Conservation (phyloP, 371 early-diverging fungal genomes). For the Mortierella sp. region DNA sequence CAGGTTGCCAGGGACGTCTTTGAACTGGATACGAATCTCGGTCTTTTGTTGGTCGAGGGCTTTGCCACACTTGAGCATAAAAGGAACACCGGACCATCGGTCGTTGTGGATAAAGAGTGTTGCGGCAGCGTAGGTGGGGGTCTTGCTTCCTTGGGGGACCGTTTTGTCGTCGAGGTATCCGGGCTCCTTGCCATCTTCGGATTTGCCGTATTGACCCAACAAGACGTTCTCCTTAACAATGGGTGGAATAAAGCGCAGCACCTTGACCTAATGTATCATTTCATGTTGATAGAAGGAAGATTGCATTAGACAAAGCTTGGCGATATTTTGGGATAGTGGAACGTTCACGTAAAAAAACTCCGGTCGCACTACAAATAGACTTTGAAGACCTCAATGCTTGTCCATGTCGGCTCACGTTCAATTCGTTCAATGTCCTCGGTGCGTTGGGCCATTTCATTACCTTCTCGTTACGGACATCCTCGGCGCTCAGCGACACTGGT, state of each 20-base stretch:
- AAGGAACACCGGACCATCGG: constrained; percentile 97
- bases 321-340: neutral
- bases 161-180: constrained; percentile 95
- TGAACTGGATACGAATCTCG: constrained; percentile 96
- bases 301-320: neutral
- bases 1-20: constrained; percentile 88
- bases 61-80: constrained; percentile 97
- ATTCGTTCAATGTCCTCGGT: neutral
- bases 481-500: constrained; percentile 88
- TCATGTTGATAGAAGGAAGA: too few species aligned
- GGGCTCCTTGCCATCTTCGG: constrained; percentile 80
- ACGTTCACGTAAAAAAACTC: neutral
- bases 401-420: neutral
- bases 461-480: constrained; percentile 95
- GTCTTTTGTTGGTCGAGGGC: constrained; percentile 94
- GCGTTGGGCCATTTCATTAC: constrained; percentile 45
- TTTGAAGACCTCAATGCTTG: neutral
- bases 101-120: constrained; percentile 92
- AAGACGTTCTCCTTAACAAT: constrained; percentile 82
- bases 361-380: neutral
- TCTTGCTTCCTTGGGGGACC: constrained; percentile 82
- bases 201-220: constrained; percentile 88
- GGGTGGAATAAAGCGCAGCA: constrained; percentile 87
- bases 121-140: constrained; percentile 95
- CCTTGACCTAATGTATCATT: constrained; percentile 73